Percentiles rank a stretch among this genome's conserved stretches.
These are phyloP conservation scores for Paraphoma sp. DNA, from an alignment of 2,329 filamentous ascomycete species.

Conservation along the genomic window DNA sequence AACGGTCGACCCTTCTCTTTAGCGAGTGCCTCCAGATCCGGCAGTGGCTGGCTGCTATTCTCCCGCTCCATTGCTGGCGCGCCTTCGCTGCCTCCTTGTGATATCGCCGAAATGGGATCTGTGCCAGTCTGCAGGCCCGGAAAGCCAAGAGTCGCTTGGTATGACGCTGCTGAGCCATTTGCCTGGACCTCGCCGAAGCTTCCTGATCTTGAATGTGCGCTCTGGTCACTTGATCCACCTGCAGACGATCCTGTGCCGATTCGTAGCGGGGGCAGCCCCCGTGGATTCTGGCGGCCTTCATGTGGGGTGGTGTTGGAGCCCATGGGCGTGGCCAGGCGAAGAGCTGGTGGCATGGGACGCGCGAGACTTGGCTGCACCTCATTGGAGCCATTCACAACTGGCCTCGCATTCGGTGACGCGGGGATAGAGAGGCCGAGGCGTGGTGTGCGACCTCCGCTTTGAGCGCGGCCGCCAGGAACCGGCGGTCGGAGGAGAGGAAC, in stretches of 20 bases:
- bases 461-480: slow-evolving; percentile 69
- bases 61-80: slow-evolving; percentile 78
- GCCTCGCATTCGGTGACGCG: slow-evolving; percentile 80
- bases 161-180: slow-evolving; percentile 88
- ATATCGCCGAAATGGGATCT: slow-evolving; percentile 88
- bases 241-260: slow-evolving; percentile 64
- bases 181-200: slow-evolving; percentile 82
- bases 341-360: slow-evolving; percentile 72
- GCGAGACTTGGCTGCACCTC: slow-evolving; percentile 43
- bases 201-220: slow-evolving; percentile 80
- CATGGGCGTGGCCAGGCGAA: slow-evolving; percentile 88
- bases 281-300: slow-evolving; percentile 64
- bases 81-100: slow-evolving; percentile 74
- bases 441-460: slow-evolving; percentile 70
- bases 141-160: slow-evolving; percentile 78
- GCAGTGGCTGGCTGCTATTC: slow-evolving; percentile 77
- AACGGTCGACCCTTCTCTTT: slow-evolving; percentile 81
- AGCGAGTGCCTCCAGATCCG: slow-evolving; percentile 79
- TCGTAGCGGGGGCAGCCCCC: slow-evolving; percentile 63
- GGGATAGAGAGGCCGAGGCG: slow-evolving; percentile 90
- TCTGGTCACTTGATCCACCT: slow-evolving; percentile 80
- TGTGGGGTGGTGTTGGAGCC: slow-evolving; percentile 77
- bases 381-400: slow-evolving; percentile 69
- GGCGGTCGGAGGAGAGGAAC: slow-evolving; percentile 84
- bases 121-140: slow-evolving; percentile 72